A percentile compares a stretch with the other conserved stretches of the same genome.
These are phyloP conservation scores for Ceratobasidium sp. DNA, from an alignment of 1,284 basidiomycete genomes.

Conservation along the genomic window DNA sequence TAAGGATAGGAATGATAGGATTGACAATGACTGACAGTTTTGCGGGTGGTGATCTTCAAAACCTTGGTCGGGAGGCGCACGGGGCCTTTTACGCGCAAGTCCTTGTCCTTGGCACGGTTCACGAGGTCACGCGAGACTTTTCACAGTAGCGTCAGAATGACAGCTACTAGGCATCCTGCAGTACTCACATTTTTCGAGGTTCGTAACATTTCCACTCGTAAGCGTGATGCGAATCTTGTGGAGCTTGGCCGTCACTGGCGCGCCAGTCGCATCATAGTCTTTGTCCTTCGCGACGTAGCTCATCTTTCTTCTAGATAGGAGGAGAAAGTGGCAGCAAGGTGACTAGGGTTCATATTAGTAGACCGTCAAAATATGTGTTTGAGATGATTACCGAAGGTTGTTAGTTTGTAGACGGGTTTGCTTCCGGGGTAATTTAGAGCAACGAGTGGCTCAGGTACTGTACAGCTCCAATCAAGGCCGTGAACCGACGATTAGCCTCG, in stretches of 20 bases:
- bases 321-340: conserved; percentile 57
- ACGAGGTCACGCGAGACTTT: conserved; percentile 95
- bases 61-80: conserved; percentile 99
- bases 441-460: not conserved
- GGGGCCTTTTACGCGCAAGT: conserved; percentile 98
- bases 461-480: conserved; percentile 1
- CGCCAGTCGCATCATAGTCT: conserved; percentile 94
- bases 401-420: conserved; percentile 34
- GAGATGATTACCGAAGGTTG: conserved; percentile 31
- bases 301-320: conserved; percentile 75
- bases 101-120: conserved; percentile 99
- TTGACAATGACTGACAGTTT: conserved; percentile 73
- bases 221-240: conserved; percentile 99
- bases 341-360: conserved; percentile 52
- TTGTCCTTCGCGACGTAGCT: conserved; percentile 99
- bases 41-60: conserved; percentile 98
- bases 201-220: conserved; percentile 97
- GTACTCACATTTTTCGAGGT: conserved; percentile 95
- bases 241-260: conserved; percentile 86
- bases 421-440: conserved; percentile 11
- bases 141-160: conserved; percentile 14
- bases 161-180: not conserved
- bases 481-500: too few relatives aligned
- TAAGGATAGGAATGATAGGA: not conserved
- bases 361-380: not conserved